These are phyloP conservation scores for Leucocoprinus leucothites DNA, from an alignment of 768 basidiomycete genomes.

Conservation along the genomic window DNA sequence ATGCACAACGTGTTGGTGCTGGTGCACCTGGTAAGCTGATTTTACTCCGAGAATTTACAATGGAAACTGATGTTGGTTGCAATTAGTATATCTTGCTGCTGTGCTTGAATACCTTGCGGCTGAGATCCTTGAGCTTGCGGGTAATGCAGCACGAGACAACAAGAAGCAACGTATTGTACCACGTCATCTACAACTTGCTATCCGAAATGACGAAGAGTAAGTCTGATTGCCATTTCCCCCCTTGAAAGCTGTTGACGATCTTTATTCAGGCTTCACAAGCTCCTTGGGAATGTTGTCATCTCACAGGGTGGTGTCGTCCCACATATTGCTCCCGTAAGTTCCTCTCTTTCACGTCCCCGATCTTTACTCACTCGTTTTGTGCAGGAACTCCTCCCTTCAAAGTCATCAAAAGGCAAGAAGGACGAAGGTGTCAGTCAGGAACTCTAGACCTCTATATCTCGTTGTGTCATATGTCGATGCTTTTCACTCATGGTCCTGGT, in stretches of 20 bases:
- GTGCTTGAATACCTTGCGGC: slow-evolving; percentile 92
- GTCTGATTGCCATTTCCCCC: slow-evolving; percentile 11
- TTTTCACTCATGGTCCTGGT: slow-evolving; percentile 6
- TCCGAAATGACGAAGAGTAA: slow-evolving; percentile 87
- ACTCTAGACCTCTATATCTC: slow-evolving; percentile 9
- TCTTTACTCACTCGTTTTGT: slow-evolving; percentile 9
- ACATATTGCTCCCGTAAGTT: slow-evolving; percentile 24
- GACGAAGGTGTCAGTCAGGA: slow-evolving; percentile 18
- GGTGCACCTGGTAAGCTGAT: slow-evolving; percentile 69
- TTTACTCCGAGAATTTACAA: background rate
- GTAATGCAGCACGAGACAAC: slow-evolving; percentile 80
- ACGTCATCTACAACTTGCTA: slow-evolving; percentile 88
- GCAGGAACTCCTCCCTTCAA: slow-evolving; percentile 38
- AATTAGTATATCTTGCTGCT: slow-evolving; percentile 79
- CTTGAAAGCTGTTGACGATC: slow-evolving; percentile 10
- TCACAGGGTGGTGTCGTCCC: slow-evolving; percentile 80
- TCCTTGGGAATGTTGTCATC: slow-evolving; percentile 84
- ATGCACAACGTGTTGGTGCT: slow-evolving; percentile 84
- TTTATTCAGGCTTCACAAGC: slow-evolving; percentile 59
- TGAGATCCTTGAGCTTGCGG: slow-evolving; percentile 91
- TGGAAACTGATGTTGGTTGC: slow-evolving; percentile 4
- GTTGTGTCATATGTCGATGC: slow-evolving; percentile 6
- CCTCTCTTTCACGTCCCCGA: background rate
- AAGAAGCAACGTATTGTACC: slow-evolving; percentile 95
- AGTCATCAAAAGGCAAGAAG: slow-evolving; percentile 30